Evolutionary conservation across 2,329 filamentous ascomycete genomes (phyloP).

Genomic region (Paracorniculantispora psalliotae): DNA sequence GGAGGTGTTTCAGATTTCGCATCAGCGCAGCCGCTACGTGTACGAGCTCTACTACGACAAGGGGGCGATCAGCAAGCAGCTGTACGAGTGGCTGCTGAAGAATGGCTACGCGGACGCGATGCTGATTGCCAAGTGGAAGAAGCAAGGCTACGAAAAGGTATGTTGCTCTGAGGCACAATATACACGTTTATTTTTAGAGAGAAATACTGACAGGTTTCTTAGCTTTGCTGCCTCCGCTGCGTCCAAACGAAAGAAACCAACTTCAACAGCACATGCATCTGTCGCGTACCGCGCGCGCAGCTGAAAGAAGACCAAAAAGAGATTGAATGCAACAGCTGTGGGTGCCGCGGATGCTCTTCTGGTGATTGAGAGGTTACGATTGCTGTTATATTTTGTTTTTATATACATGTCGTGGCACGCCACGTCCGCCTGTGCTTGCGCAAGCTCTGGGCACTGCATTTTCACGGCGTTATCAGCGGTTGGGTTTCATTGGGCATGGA

Average conservation of each 20-base stretch:
- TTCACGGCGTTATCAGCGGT: conserved; percentile 5
- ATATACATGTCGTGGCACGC: background rate
- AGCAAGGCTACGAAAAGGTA: conserved; percentile 97
- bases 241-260: conserved; percentile 99
- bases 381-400: background rate
- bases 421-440: background rate
- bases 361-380: conserved; percentile 55
- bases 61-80: conserved; percentile 83
- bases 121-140: conserved; percentile 99
- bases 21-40: conserved; percentile 87
- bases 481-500: conserved; percentile 5
- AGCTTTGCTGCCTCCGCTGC: conserved; percentile 91
- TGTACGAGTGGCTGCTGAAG: conserved; percentile 96
- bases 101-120: conserved; percentile 93
- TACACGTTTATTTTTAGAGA: background rate
- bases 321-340: conserved; percentile 91
- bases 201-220: conserved; percentile 22
- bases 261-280: conserved; percentile 96
- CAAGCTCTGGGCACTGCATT: background rate
- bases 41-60: conserved; percentile 98
- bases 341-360: conserved; percentile 85
- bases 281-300: conserved; percentile 83
- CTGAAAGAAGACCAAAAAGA: conserved; percentile 79
- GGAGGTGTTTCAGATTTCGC: conserved; percentile 96
- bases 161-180: conserved; percentile 20